Conservation (phyloP, 2,329 filamentous ascomycete genomes). For the Blastomyces emzantsi region DNA sequence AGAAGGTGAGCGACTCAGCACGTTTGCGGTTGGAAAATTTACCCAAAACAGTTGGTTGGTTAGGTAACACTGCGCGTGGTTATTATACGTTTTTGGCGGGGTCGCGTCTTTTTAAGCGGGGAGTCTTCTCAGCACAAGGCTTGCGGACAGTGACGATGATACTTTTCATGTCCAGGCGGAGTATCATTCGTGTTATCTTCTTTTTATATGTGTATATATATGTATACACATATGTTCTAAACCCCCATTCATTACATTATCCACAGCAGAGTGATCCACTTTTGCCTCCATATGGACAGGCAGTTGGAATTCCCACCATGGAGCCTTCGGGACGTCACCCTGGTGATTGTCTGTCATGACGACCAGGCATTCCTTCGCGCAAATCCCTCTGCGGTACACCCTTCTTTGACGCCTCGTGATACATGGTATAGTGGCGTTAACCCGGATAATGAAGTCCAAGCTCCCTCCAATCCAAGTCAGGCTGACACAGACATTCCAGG, state of each 20-base stretch:
- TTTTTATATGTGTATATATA: too few species aligned
- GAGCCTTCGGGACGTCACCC: background rate
- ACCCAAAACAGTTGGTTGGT: background rate
- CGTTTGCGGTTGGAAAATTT: background rate
- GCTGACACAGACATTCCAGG: background rate
- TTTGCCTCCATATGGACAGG: background rate
- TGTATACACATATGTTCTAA: too few species aligned
- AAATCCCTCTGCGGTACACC: conserved; percentile 2
- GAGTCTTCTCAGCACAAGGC: background rate
- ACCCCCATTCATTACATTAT: background rate
- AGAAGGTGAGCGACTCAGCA: too few species aligned
- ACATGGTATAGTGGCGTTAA: conserved; percentile 8
- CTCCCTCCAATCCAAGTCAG: background rate
- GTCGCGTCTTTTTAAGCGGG: background rate
- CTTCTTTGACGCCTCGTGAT: conserved; percentile 2
- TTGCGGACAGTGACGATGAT: too few species aligned
- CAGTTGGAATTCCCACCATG: background rate
- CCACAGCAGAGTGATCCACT: background rate
- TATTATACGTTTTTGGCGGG: background rate
- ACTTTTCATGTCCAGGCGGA: background rate
- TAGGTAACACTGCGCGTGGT: background rate
- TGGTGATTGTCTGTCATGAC: background rate
- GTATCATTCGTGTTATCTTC: background rate
- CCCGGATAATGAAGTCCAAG: background rate
- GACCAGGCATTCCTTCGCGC: conserved; percentile 1